These are phyloP conservation scores for Ceratocystis cacaofunesta DNA, from an alignment of 2,329 filamentous ascomycete genomes.

Conservation along the genomic window DNA sequence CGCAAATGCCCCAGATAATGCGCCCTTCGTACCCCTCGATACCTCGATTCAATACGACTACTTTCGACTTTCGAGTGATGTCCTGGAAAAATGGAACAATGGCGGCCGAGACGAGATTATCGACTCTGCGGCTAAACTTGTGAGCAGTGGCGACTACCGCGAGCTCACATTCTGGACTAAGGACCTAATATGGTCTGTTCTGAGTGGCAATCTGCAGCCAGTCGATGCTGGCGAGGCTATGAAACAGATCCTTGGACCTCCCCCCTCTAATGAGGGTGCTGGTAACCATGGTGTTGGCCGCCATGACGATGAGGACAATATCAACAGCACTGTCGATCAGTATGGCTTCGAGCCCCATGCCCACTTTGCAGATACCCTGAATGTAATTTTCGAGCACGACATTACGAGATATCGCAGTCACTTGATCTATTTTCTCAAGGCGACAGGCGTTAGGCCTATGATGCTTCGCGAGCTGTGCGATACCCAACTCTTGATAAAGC, in stretches of 20 bases:
- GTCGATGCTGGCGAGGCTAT: conserved; percentile 56
- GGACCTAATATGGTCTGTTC: conserved; percentile 63
- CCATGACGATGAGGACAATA: no score
- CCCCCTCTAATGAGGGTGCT: conserved; percentile 35
- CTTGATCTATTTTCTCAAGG: conserved; percentile 53
- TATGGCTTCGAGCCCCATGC: conserved; percentile 47
- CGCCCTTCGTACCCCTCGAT: conserved; percentile 8
- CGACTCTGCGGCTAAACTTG: conserved; percentile 47
- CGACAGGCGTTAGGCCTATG: conserved; percentile 55
- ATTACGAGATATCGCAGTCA: conserved; percentile 32
- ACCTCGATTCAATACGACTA: conserved; percentile 10
- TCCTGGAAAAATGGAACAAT: conserved; percentile 51
- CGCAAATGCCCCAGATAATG: not conserved
- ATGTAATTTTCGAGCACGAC: conserved; percentile 62
- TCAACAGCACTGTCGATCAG: conserved; percentile 26
- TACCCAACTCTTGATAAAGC: conserved; percentile 53
- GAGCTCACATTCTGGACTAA: conserved; percentile 63
- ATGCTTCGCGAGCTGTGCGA: conserved; percentile 77
- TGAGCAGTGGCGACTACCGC: conserved; percentile 51
- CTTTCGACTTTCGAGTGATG: conserved; percentile 50
- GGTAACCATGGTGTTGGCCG: no score
- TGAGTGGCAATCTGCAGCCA: conserved; percentile 53
- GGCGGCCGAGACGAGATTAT: conserved; percentile 53
- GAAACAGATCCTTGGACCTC: conserved; percentile 54
- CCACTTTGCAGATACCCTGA: conserved; percentile 70